These are phyloP conservation scores for Cyathus striatus DNA, from an alignment of 768 basidiomycete genomes.

Conservation along the genomic window DNA sequence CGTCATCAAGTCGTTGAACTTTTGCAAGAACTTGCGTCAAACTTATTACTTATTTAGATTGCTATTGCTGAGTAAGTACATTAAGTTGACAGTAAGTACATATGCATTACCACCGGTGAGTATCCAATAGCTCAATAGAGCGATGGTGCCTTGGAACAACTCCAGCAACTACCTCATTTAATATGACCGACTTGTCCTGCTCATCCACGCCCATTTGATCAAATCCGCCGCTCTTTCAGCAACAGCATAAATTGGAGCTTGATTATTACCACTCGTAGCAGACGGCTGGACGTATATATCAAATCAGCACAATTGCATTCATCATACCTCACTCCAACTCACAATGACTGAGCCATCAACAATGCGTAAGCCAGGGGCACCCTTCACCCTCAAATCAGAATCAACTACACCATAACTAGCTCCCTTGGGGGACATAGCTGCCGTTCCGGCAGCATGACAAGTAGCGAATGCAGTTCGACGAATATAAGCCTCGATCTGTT, in stretches of 20 bases:
- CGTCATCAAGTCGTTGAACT: no score
- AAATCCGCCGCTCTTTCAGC: not conserved
- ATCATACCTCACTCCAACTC: slow-evolving; percentile 4
- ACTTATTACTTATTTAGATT: no score
- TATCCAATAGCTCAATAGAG: no score
- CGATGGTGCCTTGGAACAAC: no score
- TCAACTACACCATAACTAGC: slow-evolving; percentile 22
- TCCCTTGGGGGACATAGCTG: slow-evolving; percentile 17
- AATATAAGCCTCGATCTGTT: slow-evolving; percentile 12
- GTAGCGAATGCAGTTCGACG: slow-evolving; percentile 9
- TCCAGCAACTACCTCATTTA: no score
- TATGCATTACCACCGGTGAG: no score
- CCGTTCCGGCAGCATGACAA: slow-evolving; percentile 20
- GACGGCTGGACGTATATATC: not conserved
- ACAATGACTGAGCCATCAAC: slow-evolving; percentile 26
- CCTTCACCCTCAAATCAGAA: slow-evolving; percentile 23
- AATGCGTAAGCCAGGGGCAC: slow-evolving; percentile 13
- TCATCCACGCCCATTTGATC: not conserved
- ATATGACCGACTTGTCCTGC: no score
- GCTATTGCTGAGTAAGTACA: no score
- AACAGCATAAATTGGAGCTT: no score
- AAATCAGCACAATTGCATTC: no score
- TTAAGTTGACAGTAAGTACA: no score
- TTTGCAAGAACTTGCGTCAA: no score
- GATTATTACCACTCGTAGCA: not conserved